Evolutionary conservation across 352 stramenopile species (phyloP).

Genomic region (Paralagenidium karlingii): DNA sequence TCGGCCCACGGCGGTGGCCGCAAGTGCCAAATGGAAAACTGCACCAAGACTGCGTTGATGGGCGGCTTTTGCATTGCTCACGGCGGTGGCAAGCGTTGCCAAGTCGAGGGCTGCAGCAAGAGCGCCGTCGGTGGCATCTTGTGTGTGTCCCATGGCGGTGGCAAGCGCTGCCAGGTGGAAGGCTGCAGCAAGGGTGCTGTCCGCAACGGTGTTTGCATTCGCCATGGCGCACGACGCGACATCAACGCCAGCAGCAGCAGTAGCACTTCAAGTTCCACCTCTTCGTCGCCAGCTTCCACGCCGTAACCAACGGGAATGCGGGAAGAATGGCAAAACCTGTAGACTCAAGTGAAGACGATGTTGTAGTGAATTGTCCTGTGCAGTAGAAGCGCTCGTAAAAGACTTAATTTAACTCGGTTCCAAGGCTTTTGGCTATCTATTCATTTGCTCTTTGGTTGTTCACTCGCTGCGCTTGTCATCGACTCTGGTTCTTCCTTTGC

Average conservation of each 20-base stretch:
- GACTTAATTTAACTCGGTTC: too few relatives aligned
- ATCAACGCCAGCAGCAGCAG: slow-evolving; percentile 8
- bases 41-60: slow-evolving; percentile 64
- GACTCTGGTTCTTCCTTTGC: too few relatives aligned
- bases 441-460: too few relatives aligned
- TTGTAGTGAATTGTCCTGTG: too few relatives aligned
- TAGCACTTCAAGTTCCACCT: too few relatives aligned
- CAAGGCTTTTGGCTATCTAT: too few relatives aligned
- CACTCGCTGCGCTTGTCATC: too few relatives aligned
- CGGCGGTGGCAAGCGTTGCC: slow-evolving; percentile 67
- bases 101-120: slow-evolving; percentile 48
- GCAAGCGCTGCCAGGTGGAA: slow-evolving; percentile 53
- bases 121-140: slow-evolving; percentile 47
- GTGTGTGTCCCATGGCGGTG: slow-evolving; percentile 60
- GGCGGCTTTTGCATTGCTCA: slow-evolving; percentile 74
- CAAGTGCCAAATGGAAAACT: slow-evolving; percentile 58
- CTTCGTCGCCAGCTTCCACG: too few relatives aligned
- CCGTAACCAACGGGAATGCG: too few relatives aligned
- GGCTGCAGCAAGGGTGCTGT: slow-evolving; percentile 79
- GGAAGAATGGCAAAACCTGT: too few relatives aligned
- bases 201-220: slow-evolving; percentile 78
- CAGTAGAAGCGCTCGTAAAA: too few relatives aligned
- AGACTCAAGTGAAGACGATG: too few relatives aligned
- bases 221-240: slow-evolving; percentile 64
- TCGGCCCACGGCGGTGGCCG: slow-evolving; percentile 65